phyloP scores from a whole-genome alignment of 2,329 filamentous ascomycete species.

The Exutisphaerella laricina region DNA sequence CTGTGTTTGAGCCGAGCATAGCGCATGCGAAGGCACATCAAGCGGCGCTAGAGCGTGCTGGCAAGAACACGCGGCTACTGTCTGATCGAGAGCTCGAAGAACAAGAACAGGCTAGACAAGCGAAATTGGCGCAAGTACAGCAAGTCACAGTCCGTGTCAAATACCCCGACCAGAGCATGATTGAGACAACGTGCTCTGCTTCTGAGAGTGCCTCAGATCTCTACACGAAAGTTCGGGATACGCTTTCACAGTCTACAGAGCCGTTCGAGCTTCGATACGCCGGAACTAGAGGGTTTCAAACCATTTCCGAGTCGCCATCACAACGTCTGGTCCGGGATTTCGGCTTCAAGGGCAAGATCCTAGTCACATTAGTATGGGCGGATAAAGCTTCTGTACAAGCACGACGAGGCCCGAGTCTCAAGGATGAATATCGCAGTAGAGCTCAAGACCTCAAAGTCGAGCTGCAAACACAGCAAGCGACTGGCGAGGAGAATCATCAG shows the following conservation, averaged over 20 bases:
- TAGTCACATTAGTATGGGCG: conserved; percentile 73
- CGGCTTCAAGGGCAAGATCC: conserved; percentile 62
- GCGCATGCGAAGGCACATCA: conserved; percentile 73
- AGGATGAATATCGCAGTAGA: conserved; percentile 51
- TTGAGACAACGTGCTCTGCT: conserved; percentile 65
- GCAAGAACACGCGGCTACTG: conserved; percentile 69
- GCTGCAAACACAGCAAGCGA: conserved; percentile 45
- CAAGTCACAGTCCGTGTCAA: conserved; percentile 72
- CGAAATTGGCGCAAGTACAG: conserved; percentile 60
- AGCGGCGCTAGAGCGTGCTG: conserved; percentile 54
- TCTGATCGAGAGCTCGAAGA: conserved; percentile 78
- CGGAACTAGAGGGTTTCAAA: conserved; percentile 43
- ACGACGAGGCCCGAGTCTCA: conserved; percentile 56
- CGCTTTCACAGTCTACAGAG: conserved; percentile 54
- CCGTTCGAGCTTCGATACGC: conserved; percentile 70
- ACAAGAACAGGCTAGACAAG: conserved; percentile 59
- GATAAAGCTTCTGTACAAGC: conserved; percentile 54
- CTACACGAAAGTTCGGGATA: conserved; percentile 66
- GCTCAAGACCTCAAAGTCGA: conserved; percentile 64
- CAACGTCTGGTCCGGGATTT: conserved; percentile 66
- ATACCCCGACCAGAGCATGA: conserved; percentile 78
- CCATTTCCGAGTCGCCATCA: conserved; percentile 18
- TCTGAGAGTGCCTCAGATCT: conserved; percentile 64
- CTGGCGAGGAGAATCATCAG: conserved; percentile 23
- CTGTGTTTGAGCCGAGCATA: conserved; percentile 70